Base-by-base conservation (phyloP, 306 rosid species). In the Lathyrus sativus region DNA sequence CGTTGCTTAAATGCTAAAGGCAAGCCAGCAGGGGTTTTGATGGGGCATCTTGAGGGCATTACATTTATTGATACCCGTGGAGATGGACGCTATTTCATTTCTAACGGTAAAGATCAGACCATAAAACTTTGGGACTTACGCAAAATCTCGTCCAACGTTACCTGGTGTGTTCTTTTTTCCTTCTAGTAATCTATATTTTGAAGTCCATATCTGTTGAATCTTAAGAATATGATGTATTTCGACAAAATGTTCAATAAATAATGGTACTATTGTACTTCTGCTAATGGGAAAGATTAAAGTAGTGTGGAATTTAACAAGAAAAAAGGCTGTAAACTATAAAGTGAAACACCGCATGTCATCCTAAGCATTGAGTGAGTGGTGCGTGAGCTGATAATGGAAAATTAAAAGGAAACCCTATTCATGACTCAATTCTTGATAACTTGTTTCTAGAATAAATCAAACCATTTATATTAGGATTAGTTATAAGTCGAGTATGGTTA, bases 71-170 rank as follows among this genome's bases (percentile, higher is more conserved):
- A 93, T 79, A 82, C 82, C 74, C 85, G 89, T 56, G 96, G 98
- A 77, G 97, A 93, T 79, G 97, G 95, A 13, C 96, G 91, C 37
- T 90, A 88, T 86, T 87, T 90, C 80, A 88, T 90, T 82, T 90
- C 99, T 48, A 88, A 93, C 55, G 90, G 99, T 61, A 90, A 93
- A 84, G 99, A 93, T 79, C 99, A 93, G 84, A 74, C 88, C 76
- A 90, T 87, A 65, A 93, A 93, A 85, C 99, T 93, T 29, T 93
- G 99, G 99, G 99, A 90, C 69, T 88, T 93, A 61, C 86, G 97
- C 60, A 88, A 74, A 77, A 90, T 93, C 90, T 85, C 96, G 64
- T 72, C 90, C 56, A 84, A 76, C 70, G 80, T 70, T 65, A 54
- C 88, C 62, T 4, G 87, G 97, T 90, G 87, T 72, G 89, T 64